Conservation (phyloP, 2,329 filamentous ascomycete genomes). For the Endothia cerciana region DNA sequence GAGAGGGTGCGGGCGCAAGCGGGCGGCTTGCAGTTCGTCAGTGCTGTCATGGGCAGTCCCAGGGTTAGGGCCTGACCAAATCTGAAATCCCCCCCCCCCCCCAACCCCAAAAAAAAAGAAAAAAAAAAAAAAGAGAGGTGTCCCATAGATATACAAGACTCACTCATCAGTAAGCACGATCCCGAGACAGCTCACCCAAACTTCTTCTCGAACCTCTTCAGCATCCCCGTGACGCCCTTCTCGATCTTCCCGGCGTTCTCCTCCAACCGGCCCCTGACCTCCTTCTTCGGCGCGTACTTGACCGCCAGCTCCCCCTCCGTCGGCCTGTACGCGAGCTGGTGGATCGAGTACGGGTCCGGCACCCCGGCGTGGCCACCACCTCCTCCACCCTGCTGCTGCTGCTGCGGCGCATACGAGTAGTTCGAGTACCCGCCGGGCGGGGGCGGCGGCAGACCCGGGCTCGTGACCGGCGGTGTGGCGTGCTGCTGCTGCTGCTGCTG, state of each 20-base stretch:
- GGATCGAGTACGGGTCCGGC: slow-evolving; percentile 54
- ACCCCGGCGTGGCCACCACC: too few relatives aligned
- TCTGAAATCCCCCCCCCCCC: too few relatives aligned
- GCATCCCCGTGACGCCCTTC: slow-evolving; percentile 70
- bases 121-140: too few relatives aligned
- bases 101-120: too few relatives aligned
- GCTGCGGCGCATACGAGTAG: slow-evolving; percentile 49
- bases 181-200: slow-evolving; percentile 58
- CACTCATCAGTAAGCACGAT: too few relatives aligned
- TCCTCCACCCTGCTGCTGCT: slow-evolving; percentile 30
- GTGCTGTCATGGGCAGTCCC: too few relatives aligned
- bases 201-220: slow-evolving; percentile 81
- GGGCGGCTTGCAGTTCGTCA: too few relatives aligned
- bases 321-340: slow-evolving; percentile 72
- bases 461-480: slow-evolving; percentile 40
- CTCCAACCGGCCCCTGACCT: slow-evolving; percentile 60
- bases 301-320: slow-evolving; percentile 60
- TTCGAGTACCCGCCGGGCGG: slow-evolving; percentile 60
- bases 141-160: background rate
- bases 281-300: slow-evolving; percentile 50
- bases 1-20: too few relatives aligned
- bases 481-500: slow-evolving; percentile 30
- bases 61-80: too few relatives aligned
- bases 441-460: slow-evolving; percentile 44
- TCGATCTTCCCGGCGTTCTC: slow-evolving; percentile 69